These are phyloP conservation scores for Multifurca ochricompacta DNA, from an alignment of 768 basidiomycete species.

Conservation along the genomic window DNA sequence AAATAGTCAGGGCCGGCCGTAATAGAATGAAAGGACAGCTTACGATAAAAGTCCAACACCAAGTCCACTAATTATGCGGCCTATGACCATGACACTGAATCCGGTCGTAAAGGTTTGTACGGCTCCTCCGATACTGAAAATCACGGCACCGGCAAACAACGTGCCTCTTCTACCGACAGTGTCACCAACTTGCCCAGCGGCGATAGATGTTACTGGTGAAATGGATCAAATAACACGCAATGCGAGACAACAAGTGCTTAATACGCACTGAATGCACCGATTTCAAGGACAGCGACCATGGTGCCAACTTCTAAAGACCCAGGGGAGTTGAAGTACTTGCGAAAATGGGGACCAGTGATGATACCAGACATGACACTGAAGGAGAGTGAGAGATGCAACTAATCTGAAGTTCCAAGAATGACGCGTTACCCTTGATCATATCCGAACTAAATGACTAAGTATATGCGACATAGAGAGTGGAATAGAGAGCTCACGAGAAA, in stretches of 20 bases:
- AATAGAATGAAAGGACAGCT: slow-evolving; percentile 26
- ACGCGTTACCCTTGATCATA: slow-evolving; percentile 73
- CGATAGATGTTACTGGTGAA: slow-evolving; percentile 70
- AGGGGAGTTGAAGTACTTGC: slow-evolving; percentile 74
- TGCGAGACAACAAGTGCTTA: neutral
- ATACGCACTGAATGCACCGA: slow-evolving; percentile 78
- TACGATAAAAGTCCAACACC: slow-evolving; percentile 88
- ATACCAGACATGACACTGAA: slow-evolving; percentile 83
- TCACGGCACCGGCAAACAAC: slow-evolving; percentile 69
- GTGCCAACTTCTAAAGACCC: slow-evolving; percentile 72
- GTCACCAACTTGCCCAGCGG: slow-evolving; percentile 86
- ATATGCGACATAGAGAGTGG: neutral
- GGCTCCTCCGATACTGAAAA: slow-evolving; percentile 82
- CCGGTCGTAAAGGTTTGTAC: slow-evolving; percentile 79
- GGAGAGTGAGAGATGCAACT: slow-evolving; percentile 12
- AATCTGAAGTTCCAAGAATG: neutral
- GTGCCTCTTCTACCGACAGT: slow-evolving; percentile 79
- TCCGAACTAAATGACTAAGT: slow-evolving; percentile 47
- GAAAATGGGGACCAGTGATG: slow-evolving; percentile 81
- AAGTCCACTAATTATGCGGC: slow-evolving; percentile 76
- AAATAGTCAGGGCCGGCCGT: neutral
- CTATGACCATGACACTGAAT: slow-evolving; percentile 74
- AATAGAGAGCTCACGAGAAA: slow-evolving; percentile 54
- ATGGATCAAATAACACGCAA: slow-evolving; percentile 7
- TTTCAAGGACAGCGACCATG: slow-evolving; percentile 92